Percentiles rank a stretch among this genome's conserved stretches.
These are phyloP conservation scores for Hansfordia pulvinata DNA, from an alignment of 2,329 filamentous ascomycete genomes.

Conservation along the genomic window DNA sequence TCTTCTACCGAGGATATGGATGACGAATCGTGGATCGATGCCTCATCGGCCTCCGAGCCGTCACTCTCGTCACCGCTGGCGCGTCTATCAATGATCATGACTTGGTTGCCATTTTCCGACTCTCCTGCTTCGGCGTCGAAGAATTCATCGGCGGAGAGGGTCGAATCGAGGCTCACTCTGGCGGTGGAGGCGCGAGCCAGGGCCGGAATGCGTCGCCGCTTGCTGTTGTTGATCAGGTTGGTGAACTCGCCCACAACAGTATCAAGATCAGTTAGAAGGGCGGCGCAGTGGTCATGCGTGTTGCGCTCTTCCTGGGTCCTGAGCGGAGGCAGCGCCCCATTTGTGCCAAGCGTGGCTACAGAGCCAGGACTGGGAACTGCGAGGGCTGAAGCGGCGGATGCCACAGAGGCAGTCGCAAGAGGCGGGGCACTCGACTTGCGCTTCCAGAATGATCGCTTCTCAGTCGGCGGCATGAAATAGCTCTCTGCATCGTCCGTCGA, in stretches of 20 bases:
- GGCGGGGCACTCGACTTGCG: conserved; percentile 56
- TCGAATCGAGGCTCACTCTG: conserved; percentile 65
- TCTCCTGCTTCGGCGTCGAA: conserved; percentile 75
- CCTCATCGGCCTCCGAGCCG: conserved; percentile 41
- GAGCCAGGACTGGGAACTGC: conserved; percentile 26
- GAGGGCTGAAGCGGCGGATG: conserved; percentile 23
- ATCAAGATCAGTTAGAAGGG: conserved; percentile 75
- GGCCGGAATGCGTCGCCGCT: conserved; percentile 56
- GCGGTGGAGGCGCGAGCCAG: conserved; percentile 34
- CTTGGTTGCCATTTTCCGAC: conserved; percentile 39
- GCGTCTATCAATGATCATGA: conserved; percentile 59
- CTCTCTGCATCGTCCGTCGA: conserved; percentile 36
- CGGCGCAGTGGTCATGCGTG: conserved; percentile 71
- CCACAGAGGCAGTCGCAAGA: conserved; percentile 24
- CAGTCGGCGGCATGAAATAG: conserved; percentile 35
- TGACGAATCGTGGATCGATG: conserved; percentile 36
- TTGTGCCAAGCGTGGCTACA: conserved; percentile 17
- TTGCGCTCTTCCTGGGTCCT: conserved; percentile 44
- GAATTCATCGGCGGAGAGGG: conserved; percentile 71
- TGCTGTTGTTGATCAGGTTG: conserved; percentile 61
- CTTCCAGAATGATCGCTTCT: conserved; percentile 81
- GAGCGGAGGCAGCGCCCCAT: conserved; percentile 16
- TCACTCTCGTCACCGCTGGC: conserved; percentile 56
- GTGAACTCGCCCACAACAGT: conserved; percentile 74
- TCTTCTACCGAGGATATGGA: conserved; percentile 47